phyloP scores from a whole-genome alignment of 2,329 filamentous ascomycete genomes.

The Nigrospora oryzae region DNA sequence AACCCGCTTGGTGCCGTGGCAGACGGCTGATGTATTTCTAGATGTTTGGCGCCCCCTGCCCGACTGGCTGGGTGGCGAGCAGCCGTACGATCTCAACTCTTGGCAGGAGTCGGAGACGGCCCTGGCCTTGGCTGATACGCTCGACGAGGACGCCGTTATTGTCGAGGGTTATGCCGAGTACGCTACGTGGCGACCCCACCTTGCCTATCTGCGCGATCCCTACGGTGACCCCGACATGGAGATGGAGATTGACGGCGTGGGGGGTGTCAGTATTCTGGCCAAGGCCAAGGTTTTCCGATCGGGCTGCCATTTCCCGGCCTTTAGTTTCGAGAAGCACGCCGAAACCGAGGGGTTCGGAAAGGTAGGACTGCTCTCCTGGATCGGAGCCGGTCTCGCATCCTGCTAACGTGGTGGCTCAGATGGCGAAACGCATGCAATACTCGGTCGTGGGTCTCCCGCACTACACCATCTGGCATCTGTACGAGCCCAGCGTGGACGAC shows the following conservation, averaged over 20 bases:
- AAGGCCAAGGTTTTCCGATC: slow-evolving; percentile 93
- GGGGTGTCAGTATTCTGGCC: slow-evolving; percentile 92
- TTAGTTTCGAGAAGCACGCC: slow-evolving; percentile 97
- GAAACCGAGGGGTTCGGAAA: slow-evolving; percentile 99
- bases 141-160: slow-evolving; percentile 97
- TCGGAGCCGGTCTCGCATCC: not conserved
- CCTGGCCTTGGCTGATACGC: slow-evolving; percentile 81
- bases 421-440: slow-evolving; percentile 93
- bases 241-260: slow-evolving; percentile 98
- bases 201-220: slow-evolving; percentile 92
- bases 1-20: not conserved
- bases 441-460: slow-evolving; percentile 93
- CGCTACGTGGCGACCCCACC: slow-evolving; percentile 93
- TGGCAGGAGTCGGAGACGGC: slow-evolving; percentile 99
- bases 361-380: slow-evolving; percentile 40
- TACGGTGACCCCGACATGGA: slow-evolving; percentile 99
- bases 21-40: slow-evolving; percentile 27
- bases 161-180: slow-evolving; percentile 99
- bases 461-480: slow-evolving; percentile 99
- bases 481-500: slow-evolving; percentile 97
- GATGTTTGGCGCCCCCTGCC: slow-evolving; percentile 98
- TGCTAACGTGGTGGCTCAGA: slow-evolving; percentile 41
- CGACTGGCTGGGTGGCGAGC: slow-evolving; percentile 96
- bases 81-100: slow-evolving; percentile 96
- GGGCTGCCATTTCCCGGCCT: slow-evolving; percentile 94